Percentiles rank a stretch among this genome's conserved stretches.
Conservation (phyloP, 2,329 filamentous ascomycete species). For the Zymoseptoria pseudotritici region DNA sequence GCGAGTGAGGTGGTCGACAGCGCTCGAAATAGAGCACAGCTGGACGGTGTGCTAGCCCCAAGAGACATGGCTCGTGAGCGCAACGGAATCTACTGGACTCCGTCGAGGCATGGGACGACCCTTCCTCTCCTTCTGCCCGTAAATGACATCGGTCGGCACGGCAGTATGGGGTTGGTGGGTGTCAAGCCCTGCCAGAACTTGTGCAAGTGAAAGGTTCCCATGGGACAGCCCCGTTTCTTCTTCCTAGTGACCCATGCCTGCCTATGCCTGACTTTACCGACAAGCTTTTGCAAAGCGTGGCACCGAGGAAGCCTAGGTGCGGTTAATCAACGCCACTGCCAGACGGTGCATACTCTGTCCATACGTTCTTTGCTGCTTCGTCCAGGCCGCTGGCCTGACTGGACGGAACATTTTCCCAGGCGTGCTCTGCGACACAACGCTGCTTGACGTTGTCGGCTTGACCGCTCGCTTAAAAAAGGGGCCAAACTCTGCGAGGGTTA, state of each 20-base stretch:
- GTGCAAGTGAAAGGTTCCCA: background rate
- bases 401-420: background rate
- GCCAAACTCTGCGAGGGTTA: background rate
- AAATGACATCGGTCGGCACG: conserved; percentile 13
- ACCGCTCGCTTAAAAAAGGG: background rate
- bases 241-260: background rate
- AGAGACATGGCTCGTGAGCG: background rate
- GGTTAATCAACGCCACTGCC: background rate
- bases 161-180: background rate
- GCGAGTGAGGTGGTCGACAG: conserved; percentile 8
- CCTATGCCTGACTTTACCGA: background rate
- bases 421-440: background rate
- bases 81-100: background rate
- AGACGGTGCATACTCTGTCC: background rate
- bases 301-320: background rate
- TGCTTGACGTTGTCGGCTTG: background rate
- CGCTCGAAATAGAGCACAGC: conserved; percentile 8
- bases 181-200: background rate
- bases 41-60: background rate
- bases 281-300: background rate
- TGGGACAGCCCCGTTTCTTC: background rate
- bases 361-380: background rate
- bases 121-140: conserved; percentile 5
- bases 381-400: background rate
- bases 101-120: background rate